Evolutionary conservation across 768 basidiomycete species (phyloP), one percentile per base, ranked within the genome.

Genomic region (Suillus spraguei): DNA sequence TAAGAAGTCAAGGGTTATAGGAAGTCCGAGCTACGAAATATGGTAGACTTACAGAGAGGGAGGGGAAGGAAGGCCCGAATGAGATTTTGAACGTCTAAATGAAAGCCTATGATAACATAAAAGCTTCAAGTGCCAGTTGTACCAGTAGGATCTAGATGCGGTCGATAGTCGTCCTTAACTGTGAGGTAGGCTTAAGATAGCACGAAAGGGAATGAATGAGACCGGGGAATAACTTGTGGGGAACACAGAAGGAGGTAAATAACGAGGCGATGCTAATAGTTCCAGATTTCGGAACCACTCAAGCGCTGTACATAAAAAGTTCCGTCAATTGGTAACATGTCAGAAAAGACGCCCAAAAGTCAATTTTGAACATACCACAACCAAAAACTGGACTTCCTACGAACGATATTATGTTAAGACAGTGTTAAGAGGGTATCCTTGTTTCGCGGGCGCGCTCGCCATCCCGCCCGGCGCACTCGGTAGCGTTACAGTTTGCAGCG

Each of bases 321-420:
- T 17, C 60, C 50, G 32, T 36, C 22, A 39, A 56, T 41, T 13
- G 39, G 61, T 35, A 39, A 60, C n/a, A 36, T 46, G 60, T 62
- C 59, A 62, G 42, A 60, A 62, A 35, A 62, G 61, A 62, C 61
- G 61, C 61, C 38, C 28, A 33, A 62, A 60, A 39, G 5, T 11
- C 24, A 5, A 5, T 14, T 16, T 38, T 20, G 22, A 56, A 39
- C 38, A 17, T 56, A 56, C 55, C 55, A 3, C 24, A 6, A 24
- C 3, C 2, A 56, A 17, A 16, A 33, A 7, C 11, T 11, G n/a
- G 33, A 35, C 20, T 13, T n/a, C 11, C 32, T n/a, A 13, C 1
- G 10, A 33, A 5, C 20, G 33, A 13, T 20, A n/a, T 10, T 32
- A 3, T 13, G 3, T 53, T 1, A 13, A 33, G 52, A 35, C 10